Evolutionary conservation across 345 rosid genomes (phyloP).

Genomic region (Durio zibethinus): DNA sequence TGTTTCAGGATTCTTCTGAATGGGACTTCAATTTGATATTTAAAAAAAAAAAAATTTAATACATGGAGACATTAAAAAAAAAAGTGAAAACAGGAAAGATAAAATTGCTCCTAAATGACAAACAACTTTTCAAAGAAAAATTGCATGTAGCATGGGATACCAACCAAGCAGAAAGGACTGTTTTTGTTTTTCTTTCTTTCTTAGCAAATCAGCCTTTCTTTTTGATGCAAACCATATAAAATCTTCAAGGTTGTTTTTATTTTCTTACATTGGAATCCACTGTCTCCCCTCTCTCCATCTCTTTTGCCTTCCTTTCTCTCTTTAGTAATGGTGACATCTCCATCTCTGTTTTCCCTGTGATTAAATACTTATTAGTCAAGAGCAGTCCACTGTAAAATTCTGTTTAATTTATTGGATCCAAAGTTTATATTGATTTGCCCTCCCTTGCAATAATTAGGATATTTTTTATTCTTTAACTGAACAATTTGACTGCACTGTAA

Average conservation of each 20-base stretch:
- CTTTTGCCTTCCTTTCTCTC: neutral
- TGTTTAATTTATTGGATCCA: neutral
- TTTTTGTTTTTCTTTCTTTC: neutral
- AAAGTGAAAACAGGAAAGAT: neutral
- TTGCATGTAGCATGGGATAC: conserved; percentile 6
- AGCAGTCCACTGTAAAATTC: neutral
- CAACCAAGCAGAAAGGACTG: neutral
- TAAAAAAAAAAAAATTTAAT: neutral
- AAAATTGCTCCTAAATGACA: conserved; percentile 14
- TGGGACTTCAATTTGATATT: conserved; percentile 2
- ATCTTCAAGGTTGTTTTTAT: conserved; percentile 7
- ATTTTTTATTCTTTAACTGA: neutral
- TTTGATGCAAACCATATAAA: neutral
- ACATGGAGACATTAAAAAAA: neutral
- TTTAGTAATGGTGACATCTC: neutral
- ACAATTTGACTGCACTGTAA: neutral
- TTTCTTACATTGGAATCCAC: conserved; percentile 11
- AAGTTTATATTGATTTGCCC: neutral
- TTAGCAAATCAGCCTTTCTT: conserved; percentile 16
- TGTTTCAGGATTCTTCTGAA: neutral
- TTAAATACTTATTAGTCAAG: neutral
- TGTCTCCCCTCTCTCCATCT: no score
- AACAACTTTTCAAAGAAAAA: conserved; percentile 18
- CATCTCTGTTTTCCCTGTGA: neutral
- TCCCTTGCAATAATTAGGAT: neutral